Evolutionary conservation across 768 basidiomycete genomes (phyloP).

Genomic region (Mrakia blollopis): DNA sequence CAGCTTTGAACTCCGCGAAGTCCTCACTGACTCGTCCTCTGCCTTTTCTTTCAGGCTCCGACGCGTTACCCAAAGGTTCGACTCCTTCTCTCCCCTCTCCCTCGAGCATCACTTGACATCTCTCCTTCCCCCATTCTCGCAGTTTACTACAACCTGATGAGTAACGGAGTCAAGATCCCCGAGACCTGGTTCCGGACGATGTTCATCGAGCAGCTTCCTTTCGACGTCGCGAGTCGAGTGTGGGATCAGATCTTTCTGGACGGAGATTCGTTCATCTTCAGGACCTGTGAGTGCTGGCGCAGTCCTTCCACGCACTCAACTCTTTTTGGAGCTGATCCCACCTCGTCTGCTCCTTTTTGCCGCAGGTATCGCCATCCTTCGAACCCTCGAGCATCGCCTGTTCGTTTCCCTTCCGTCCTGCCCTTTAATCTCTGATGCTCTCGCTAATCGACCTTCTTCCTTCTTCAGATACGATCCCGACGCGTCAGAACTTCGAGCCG

Average conservation of each 20-base stretch:
- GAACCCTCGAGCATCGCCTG: conserved; percentile 18
- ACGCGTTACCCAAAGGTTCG: conserved; percentile 27
- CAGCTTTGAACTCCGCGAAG: background rate
- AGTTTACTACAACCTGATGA: conserved; percentile 31
- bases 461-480: conserved; percentile 21
- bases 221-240: conserved; percentile 14
- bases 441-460: background rate
- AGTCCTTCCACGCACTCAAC: background rate
- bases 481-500: background rate
- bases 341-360: background rate
- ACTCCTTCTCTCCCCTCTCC: no score
- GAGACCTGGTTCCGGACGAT: conserved; percentile 27
- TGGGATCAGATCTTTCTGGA: conserved; percentile 33
- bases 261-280: conserved; percentile 28
- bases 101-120: background rate
- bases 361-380: conserved; percentile 25
- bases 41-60: conserved; percentile 1
- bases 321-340: background rate
- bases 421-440: background rate
- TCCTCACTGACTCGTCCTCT: background rate
- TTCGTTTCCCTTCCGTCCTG: background rate
- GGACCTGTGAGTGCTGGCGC: background rate
- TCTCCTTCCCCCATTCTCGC: background rate
- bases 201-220: conserved; percentile 27
- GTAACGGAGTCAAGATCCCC: conserved; percentile 23